These are phyloP conservation scores for Craspedostauros australis DNA, from an alignment of 108 stramenopile species.

Conservation along the genomic window DNA sequence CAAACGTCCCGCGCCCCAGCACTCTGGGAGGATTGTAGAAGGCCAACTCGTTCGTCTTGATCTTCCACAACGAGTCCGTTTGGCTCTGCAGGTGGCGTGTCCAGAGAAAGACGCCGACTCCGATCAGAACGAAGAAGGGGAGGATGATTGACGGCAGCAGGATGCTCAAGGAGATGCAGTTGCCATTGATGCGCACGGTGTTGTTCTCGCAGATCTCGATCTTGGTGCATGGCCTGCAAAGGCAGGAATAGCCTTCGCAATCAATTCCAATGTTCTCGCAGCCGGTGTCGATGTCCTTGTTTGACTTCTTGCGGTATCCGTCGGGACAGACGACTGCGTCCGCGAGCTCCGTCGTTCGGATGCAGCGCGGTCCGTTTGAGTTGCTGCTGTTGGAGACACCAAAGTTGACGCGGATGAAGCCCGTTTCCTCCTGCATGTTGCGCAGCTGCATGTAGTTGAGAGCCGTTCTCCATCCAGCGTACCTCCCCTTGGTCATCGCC, in stretches of 20 bases:
- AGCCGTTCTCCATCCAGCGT: slow-evolving; percentile 28
- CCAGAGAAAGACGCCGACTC: slow-evolving; percentile 13
- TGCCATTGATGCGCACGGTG: slow-evolving; percentile 20
- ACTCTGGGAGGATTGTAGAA: slow-evolving; percentile 35
- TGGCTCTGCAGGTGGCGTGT: slow-evolving; percentile 15
- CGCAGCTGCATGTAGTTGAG: slow-evolving; percentile 30
- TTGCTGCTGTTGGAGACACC: slow-evolving; percentile 1
- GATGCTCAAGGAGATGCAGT: slow-evolving; percentile 3
- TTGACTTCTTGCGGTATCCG: background rate
- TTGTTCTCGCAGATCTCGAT: background rate
- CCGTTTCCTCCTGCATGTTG: slow-evolving; percentile 34
- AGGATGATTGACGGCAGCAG: slow-evolving; percentile 3
- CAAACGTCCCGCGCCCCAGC: slow-evolving; percentile 41
- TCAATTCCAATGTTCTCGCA: slow-evolving; percentile 4
- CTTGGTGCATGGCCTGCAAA: slow-evolving; percentile 5
- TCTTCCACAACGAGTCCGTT: slow-evolving; percentile 38
- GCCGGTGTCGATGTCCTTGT: background rate
- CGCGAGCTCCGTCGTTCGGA: background rate
- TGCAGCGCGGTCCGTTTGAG: slow-evolving; percentile 1
- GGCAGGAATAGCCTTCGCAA: slow-evolving; percentile 6
- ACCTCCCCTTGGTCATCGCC: slow-evolving; percentile 15
- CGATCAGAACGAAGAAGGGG: slow-evolving; percentile 13
- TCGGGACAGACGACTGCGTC: slow-evolving; percentile 13
- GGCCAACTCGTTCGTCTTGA: slow-evolving; percentile 34
- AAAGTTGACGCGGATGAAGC: slow-evolving; percentile 20